A percentile compares a stretch with the other conserved stretches of the same genome.
phyloP scores from a whole-genome alignment of 2,329 filamentous ascomycete genomes.

The Nectriaceae sp. region DNA sequence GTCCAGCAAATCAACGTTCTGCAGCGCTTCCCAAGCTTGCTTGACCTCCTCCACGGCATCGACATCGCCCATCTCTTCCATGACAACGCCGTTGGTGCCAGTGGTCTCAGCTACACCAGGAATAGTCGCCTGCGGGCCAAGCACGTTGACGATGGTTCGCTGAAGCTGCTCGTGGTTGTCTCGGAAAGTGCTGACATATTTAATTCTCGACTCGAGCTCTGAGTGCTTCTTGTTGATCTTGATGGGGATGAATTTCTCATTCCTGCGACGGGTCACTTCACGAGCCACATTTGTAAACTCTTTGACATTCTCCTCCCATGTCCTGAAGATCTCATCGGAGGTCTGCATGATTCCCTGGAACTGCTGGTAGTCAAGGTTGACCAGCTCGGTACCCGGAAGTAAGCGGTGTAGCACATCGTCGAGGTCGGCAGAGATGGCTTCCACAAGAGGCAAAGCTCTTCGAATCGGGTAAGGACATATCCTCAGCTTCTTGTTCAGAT shows the following conservation, averaged over 20 bases:
- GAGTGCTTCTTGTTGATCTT: constrained; percentile 88
- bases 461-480: constrained; percentile 95
- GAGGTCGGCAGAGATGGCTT: constrained; percentile 92
- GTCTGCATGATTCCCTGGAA: constrained; percentile 84
- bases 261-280: constrained; percentile 88
- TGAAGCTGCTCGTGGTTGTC: constrained; percentile 98
- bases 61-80: constrained; percentile 95
- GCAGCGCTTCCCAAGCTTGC: constrained; percentile 90
- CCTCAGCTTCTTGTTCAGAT: constrained; percentile 96
- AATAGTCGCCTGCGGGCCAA: constrained; percentile 71
- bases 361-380: constrained; percentile 89
- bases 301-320: constrained; percentile 95
- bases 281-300: constrained; percentile 97
- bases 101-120: constrained; percentile 54
- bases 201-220: constrained; percentile 85
- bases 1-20: constrained; percentile 93
- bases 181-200: constrained; percentile 92
- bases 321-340: constrained; percentile 82
- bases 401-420: constrained; percentile 84
- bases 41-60: constrained; percentile 96
- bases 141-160: constrained; percentile 93
- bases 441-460: constrained; percentile 88
- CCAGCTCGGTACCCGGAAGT: constrained; percentile 81
- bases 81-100: constrained; percentile 64
- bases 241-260: constrained; percentile 98